Conservation (phyloP, 2,329 filamentous ascomycete species). For the Xenosphaeropsis pyriputrescens region DNA sequence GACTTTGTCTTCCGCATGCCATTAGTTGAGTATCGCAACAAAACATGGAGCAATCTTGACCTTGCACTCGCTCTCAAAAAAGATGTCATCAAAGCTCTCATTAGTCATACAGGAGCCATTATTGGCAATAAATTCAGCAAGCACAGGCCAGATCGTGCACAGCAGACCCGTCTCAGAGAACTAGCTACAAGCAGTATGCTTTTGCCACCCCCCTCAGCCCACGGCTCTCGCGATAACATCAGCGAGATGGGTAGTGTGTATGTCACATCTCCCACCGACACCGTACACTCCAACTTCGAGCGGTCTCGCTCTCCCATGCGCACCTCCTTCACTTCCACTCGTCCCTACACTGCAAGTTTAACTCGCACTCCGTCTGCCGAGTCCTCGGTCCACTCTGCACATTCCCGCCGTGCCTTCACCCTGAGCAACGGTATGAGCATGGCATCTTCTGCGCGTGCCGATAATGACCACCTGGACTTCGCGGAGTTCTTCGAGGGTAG, state of each 20-base stretch:
- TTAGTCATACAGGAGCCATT: constrained; percentile 90
- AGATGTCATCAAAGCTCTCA: constrained; percentile 83
- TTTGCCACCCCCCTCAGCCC: constrained; percentile 14
- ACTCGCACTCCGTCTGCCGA: too few relatives aligned
- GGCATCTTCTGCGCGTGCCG: too few relatives aligned
- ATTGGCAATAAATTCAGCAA: constrained; percentile 94
- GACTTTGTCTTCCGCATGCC: constrained; percentile 95
- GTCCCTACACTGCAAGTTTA: too few relatives aligned
- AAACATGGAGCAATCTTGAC: constrained; percentile 97
- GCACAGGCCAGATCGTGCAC: constrained; percentile 67
- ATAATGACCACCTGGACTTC: too few relatives aligned
- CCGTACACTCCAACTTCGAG: constrained; percentile 7
- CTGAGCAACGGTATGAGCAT: too few relatives aligned
- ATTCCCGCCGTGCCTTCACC: too few relatives aligned
- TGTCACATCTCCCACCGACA: constrained; percentile 10
- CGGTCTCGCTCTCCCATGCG: constrained; percentile 6
- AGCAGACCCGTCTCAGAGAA: constrained; percentile 68
- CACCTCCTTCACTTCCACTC: constrained; percentile 14
- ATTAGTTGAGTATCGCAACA: constrained; percentile 90
- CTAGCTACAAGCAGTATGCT: constrained; percentile 50
- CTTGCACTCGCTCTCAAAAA: constrained; percentile 86
- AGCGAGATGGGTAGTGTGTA: constrained; percentile 15
- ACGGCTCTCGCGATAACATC: constrained; percentile 14
- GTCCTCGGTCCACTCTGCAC: too few relatives aligned
- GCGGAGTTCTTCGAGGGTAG: too few relatives aligned